Conservation (phyloP, 2,329 filamentous ascomycete species). For the Neonectria neomacrospora region DNA sequence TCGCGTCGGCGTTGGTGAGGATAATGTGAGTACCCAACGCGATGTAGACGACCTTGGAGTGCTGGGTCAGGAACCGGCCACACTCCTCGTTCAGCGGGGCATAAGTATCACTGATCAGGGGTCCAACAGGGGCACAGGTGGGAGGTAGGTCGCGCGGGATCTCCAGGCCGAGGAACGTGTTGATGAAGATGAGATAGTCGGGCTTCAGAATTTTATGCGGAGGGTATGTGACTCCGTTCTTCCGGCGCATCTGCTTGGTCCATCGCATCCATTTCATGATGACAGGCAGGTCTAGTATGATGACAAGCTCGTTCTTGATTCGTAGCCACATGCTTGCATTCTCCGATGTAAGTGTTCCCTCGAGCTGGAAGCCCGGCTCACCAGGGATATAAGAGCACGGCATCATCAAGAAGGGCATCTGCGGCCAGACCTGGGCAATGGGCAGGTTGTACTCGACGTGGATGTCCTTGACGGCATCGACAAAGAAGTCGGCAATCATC, state of each 20-base stretch:
- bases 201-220: conserved; percentile 48
- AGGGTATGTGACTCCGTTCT: conserved; percentile 45
- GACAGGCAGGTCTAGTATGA: conserved; percentile 45
- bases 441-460: conserved; percentile 49
- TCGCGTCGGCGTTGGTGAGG: conserved; percentile 40
- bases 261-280: conserved; percentile 46
- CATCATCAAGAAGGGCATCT: conserved; percentile 53
- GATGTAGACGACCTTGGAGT: conserved; percentile 49
- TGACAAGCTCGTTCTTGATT: conserved; percentile 49
- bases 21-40: conserved; percentile 54
- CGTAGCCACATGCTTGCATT: conserved; percentile 51
- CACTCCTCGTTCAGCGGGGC: conserved; percentile 41
- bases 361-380: conserved; percentile 54
- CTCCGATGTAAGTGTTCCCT: conserved; percentile 51
- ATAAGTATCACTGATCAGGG: conserved; percentile 49
- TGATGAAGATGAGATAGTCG: conserved; percentile 53
- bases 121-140: conserved; percentile 50
- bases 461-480: conserved; percentile 54
- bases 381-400: conserved; percentile 53
- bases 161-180: conserved; percentile 57
- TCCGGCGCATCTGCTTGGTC: conserved; percentile 47
- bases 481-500: conserved; percentile 55
- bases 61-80: conserved; percentile 44
- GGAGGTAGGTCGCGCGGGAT: conserved; percentile 55
- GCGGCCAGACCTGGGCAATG: conserved; percentile 52